A percentile compares a stretch with the other conserved stretches of the same genome.
Conservation (phyloP, 345 rosid genomes). For the Kernera saxatilis region DNA sequence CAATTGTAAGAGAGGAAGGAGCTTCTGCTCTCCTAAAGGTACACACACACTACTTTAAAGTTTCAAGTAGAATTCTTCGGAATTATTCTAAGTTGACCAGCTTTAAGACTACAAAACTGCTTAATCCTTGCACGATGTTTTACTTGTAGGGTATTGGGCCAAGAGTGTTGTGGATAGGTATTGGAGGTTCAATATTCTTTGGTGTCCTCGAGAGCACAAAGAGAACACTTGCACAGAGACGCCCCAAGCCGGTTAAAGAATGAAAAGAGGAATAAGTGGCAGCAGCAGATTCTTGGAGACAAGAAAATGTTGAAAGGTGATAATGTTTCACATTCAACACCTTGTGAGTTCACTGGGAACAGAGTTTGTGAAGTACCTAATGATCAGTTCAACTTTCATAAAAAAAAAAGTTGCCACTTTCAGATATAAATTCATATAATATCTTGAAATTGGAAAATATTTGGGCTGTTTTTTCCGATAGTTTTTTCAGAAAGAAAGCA, state of each 20-base stretch:
- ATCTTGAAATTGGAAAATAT: neutral
- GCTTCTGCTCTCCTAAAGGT: constrained; percentile 88
- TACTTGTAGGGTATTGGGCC: constrained; percentile 69
- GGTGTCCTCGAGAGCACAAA: constrained; percentile 85
- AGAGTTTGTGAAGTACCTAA: neutral
- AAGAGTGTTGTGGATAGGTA: constrained; percentile 89
- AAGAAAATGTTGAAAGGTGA: neutral
- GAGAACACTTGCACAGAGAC: constrained; percentile 57
- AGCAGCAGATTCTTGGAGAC: neutral
- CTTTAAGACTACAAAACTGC: neutral
- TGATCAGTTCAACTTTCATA: constrained; percentile 2
- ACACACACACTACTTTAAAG: neutral
- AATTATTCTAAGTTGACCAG: neutral
- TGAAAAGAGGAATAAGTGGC: constrained; percentile 28
- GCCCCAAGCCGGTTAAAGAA: constrained; percentile 28
- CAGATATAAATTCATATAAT: neutral
- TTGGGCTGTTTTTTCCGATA: too few species aligned
- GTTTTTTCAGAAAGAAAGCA: too few species aligned
- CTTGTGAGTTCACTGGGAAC: neutral
- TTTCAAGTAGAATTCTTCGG: neutral
- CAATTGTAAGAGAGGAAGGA: constrained; percentile 82
- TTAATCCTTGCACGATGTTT: neutral
- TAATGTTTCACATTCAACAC: neutral
- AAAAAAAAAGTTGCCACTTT: neutral
- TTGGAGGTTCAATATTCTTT: constrained; percentile 86